Conservation (phyloP, 164 flowering plant genomes). For the Cinnamomum micranthum region DNA sequence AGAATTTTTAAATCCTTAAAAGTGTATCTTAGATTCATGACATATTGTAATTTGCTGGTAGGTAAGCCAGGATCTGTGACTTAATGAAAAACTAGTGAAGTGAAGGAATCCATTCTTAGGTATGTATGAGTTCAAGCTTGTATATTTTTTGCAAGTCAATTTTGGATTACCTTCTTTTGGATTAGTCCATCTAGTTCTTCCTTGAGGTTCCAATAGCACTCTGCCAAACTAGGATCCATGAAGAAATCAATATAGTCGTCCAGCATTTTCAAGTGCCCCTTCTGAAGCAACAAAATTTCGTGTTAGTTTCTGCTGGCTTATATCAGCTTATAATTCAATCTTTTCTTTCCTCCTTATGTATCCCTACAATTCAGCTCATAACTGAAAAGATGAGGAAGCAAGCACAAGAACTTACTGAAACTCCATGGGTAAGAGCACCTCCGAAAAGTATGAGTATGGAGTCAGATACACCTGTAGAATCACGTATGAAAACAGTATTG, state of each 20-base stretch:
- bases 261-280: slow-evolving; percentile 91
- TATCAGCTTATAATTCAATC: not conserved
- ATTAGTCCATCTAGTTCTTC: slow-evolving; percentile 72
- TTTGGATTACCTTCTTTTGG: slow-evolving; percentile 60
- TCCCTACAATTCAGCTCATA: not conserved
- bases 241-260: slow-evolving; percentile 86
- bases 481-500: slow-evolving; percentile 87
- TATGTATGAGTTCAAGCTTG: too few relatives aligned
- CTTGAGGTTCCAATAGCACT: slow-evolving; percentile 74
- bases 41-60: not conserved
- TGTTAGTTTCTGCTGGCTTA: not conserved
- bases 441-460: slow-evolving; percentile 92
- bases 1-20: not conserved
- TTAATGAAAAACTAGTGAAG: too few relatives aligned
- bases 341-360: not conserved
- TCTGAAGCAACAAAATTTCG: slow-evolving; percentile 34
- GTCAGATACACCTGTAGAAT: slow-evolving; percentile 95
- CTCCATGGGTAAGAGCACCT: slow-evolving; percentile 62
- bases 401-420: slow-evolving; percentile 41
- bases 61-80: not conserved
- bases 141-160: too few relatives aligned
- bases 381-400: slow-evolving; percentile 1
- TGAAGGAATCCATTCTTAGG: too few relatives aligned
- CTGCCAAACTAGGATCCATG: slow-evolving; percentile 87
- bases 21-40: not conserved